phyloP scores from a whole-genome alignment of 2,329 filamentous ascomycete genomes.

The Gaeumannomyces sp. region DNA sequence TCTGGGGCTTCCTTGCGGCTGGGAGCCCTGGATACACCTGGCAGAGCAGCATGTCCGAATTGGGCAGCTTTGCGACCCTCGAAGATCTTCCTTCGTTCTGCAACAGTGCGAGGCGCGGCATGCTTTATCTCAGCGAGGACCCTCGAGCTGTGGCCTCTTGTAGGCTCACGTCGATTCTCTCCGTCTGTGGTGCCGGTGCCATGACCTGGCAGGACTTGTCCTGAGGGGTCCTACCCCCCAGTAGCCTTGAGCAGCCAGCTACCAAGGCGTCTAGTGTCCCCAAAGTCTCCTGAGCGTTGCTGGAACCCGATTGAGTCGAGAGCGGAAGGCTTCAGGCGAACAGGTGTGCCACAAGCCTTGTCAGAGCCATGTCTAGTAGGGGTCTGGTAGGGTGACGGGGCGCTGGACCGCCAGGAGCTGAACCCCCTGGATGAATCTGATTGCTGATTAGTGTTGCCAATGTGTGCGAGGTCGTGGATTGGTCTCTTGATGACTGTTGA shows the following conservation, averaged over 20 bases:
- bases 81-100: constrained; percentile 9
- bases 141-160: not conserved
- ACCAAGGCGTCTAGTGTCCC: not conserved
- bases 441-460: not conserved
- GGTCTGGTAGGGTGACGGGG: not conserved
- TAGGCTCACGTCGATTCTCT: not conserved
- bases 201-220: not conserved
- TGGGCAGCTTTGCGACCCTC: not conserved
- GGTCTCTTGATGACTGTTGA: not conserved
- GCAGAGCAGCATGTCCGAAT: no score
- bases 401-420: not conserved
- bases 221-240: constrained; percentile 3
- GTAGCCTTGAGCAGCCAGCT: constrained; percentile 2
- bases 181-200: not conserved
- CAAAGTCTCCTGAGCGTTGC: not conserved
- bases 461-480: not conserved
- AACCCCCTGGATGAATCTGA: not conserved
- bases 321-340: not conserved
- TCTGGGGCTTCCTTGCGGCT: not conserved
- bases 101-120: not conserved
- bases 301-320: not conserved
- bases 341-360: not conserved
- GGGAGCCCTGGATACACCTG: not conserved
- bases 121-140: not conserved
- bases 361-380: not conserved